Base-by-base conservation (phyloP, 164 flowering plant genomes). In the Piper longum region DNA sequence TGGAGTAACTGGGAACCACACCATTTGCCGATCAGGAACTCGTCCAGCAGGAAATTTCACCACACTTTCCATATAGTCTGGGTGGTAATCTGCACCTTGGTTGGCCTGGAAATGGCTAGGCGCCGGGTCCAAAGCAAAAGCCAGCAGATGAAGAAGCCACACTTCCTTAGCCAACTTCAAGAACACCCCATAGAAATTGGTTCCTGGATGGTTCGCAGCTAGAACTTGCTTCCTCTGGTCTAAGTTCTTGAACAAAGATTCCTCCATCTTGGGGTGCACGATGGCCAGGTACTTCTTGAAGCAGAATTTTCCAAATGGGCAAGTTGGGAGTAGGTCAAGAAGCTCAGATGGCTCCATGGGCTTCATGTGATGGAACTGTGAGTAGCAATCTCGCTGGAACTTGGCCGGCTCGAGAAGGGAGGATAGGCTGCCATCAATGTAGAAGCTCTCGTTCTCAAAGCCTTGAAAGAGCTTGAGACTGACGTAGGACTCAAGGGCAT, bases 371-470 rank as follows among this genome's bases (percentile, higher is more conserved):
- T 80, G 73, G 77, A 72, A 91, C 70, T 88, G 95, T 1, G 86
- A 64, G 77, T 83, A 89, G 77, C 95, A 85, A 57, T 87, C 91
- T 0, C 73, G 75, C 4, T 95, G 85, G 75, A 76, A 85, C 67
- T 89, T 93, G 65, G 83, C 85, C 0, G 95, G 95, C 70, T 85
- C 70, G 64, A 84, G 81, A 0, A 87, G 82, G 6, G 92, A 88
- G 18, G 89, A 81, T 43, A 88, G 88, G 76, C 90, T 85, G 7
- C 97, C 95, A 58, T 88, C 93, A 80, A 89, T 86, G 77, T 89
- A 87, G 84, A 93, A 89, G 5, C 92, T 88, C 72, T 93, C 98
- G 67, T 93, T 95, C 64, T 89, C 97, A 64, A 93, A 93, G 1
- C 96, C 96, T 48, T 83, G 87, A 75, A 93, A 93, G 67, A 89